Evolutionary conservation across 352 stramenopile genomes (phyloP).

Genomic region (Phytopythium chamaehyphon): DNA sequence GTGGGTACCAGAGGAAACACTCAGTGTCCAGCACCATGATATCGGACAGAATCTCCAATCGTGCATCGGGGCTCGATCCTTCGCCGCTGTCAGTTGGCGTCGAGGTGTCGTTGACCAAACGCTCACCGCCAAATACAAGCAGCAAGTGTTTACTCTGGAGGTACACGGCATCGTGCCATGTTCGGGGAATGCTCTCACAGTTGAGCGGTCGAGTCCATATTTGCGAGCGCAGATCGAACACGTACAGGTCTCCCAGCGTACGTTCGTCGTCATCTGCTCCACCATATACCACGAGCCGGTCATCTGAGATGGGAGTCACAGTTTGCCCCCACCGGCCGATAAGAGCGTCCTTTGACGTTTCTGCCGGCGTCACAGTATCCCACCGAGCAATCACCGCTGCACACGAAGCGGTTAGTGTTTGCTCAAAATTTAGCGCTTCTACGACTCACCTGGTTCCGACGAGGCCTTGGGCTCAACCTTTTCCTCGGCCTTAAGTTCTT

Average conservation of each 20-base stretch:
- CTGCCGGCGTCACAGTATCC: slow-evolving; percentile 36
- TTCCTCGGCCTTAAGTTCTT: slow-evolving; percentile 15
- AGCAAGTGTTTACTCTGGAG: slow-evolving; percentile 86
- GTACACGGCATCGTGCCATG: slow-evolving; percentile 91
- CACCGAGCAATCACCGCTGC: slow-evolving; percentile 23
- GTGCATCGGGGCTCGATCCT: slow-evolving; percentile 32
- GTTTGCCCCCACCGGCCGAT: slow-evolving; percentile 89
- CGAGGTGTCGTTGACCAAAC: slow-evolving; percentile 12
- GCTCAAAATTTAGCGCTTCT: neutral
- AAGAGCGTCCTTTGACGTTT: neutral
- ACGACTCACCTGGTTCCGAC: slow-evolving; percentile 18
- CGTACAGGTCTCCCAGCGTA: slow-evolving; percentile 82
- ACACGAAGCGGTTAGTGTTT: slow-evolving; percentile 2
- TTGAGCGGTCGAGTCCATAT: slow-evolving; percentile 84
- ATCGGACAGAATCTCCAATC: slow-evolving; percentile 74
- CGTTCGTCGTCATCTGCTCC: slow-evolving; percentile 84
- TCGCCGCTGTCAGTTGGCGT: neutral
- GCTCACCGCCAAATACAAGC: slow-evolving; percentile 92
- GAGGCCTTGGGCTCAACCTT: slow-evolving; percentile 14
- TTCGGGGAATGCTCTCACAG: slow-evolving; percentile 84
- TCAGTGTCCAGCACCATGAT: slow-evolving; percentile 92
- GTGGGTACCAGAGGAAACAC: slow-evolving; percentile 93
- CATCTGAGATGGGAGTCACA: slow-evolving; percentile 83
- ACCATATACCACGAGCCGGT: slow-evolving; percentile 89
- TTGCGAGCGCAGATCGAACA: slow-evolving; percentile 76